A percentile compares a stretch with the other conserved stretches of the same genome.
These are phyloP conservation scores for Catunica adiposa DNA, from an alignment of 2,329 filamentous ascomycete genomes.

Conservation along the genomic window DNA sequence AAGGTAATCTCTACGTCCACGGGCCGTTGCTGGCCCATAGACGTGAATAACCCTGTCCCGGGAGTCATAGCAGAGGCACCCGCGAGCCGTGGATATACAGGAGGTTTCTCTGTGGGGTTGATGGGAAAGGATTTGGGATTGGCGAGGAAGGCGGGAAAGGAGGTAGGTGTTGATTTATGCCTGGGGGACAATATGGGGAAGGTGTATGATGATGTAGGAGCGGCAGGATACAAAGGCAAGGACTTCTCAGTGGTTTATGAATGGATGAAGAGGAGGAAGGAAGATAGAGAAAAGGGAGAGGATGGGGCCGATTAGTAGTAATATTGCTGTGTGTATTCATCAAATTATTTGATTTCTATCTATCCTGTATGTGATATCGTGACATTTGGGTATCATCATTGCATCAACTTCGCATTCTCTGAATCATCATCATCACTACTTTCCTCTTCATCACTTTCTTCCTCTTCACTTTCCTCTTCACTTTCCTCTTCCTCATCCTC, in stretches of 20 bases:
- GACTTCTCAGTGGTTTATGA: conserved; percentile 75
- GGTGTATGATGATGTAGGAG: conserved; percentile 51
- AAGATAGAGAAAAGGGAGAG: conserved; percentile 17
- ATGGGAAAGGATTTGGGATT: conserved; percentile 70
- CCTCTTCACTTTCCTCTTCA: conserved; percentile 28
- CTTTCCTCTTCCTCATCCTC: conserved; percentile 32
- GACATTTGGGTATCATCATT: conserved; percentile 17
- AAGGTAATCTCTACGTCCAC: conserved; percentile 79
- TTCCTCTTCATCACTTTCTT: conserved; percentile 31
- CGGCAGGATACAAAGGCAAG: conserved; percentile 45
- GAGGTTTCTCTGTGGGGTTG: conserved; percentile 59
- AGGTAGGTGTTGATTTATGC: conserved; percentile 48
- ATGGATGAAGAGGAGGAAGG: conserved; percentile 41
- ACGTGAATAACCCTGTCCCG: conserved; percentile 86
- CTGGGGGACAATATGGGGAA: conserved; percentile 45
- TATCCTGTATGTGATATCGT: neutral
- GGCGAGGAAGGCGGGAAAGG: conserved; percentile 53
- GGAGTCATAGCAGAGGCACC: conserved; percentile 66
- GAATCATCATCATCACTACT: conserved; percentile 31
- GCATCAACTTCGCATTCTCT: conserved; percentile 30
- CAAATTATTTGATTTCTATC: too few species aligned
- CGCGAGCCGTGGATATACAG: conserved; percentile 56
- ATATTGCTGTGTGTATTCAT: too few species aligned
- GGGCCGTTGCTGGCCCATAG: conserved; percentile 89
- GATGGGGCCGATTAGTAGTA: neutral